Evolutionary conservation across 768 basidiomycete species (phyloP), one percentile per base, ranked within the genome.

Genomic region (Amanita brunnescens): DNA sequence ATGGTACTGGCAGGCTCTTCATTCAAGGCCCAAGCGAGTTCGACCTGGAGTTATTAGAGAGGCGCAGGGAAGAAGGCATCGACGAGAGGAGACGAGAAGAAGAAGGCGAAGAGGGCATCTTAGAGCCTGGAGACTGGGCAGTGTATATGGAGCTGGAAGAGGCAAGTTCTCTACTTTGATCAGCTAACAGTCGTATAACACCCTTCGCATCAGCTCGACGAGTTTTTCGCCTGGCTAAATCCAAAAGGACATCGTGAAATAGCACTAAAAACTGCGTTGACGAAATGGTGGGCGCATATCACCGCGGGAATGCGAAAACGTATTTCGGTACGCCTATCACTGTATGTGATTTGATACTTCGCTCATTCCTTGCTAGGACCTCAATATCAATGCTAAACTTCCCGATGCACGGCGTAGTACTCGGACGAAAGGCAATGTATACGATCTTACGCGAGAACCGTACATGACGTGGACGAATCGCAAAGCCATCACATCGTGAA

Each of bases 391-490:
- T 57, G 79, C 85, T 12, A 86, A 80, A 57, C 71, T 85, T 51
- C 84, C 87, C 2, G 88, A 90, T 66, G 87, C 87, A 4, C 78
- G 90, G 42, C 84, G 89, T 35, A 91, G 87, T 63, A 76, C 81
- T 18, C 81, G 88, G 39, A 79, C 77, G 5, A 85, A 84, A 39
- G 69, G 72, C 24, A 67, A 72, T 29, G 79, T 75, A 34, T 71
- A 80, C 48, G 85, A 88, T 61, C 71, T 88, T 54, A 70, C 75
- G 29, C 79, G 87, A 60, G 87, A 91, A 62, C 83, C 88, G 20
- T 92, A 92, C 63, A 90, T 92, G 88, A 70, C 75, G 67, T 92
- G 91, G 90, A 80, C 81, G 53, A 92, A 92, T 62, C 85, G 85
- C 58, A 77, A 82, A 63, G 87, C 87, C 41, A 71, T 75, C 39